Base-by-base conservation (phyloP, 2,329 filamentous ascomycete species). In the Sporothrix brunneoviolacea region DNA sequence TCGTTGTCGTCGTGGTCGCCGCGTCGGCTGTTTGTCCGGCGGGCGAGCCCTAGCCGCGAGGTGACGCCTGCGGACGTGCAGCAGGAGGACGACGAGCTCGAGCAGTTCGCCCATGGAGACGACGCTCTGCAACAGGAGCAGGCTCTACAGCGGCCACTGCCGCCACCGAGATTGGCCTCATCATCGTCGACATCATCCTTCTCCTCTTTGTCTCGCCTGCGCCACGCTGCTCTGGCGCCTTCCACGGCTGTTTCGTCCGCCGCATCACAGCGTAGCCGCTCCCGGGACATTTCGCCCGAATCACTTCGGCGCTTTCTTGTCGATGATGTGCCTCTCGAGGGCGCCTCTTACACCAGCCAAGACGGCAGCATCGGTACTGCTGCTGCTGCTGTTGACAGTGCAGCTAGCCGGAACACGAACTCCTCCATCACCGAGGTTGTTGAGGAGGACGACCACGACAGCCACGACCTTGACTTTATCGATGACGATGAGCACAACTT, bases 401-500 rank as follows among this genome's bases (percentile, higher is more conserved):
- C 27, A 10, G 4, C 13, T 12, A 30, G 45, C 19, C 36, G 37
- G n/a, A 16, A 21, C 13, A 18, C 39, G 32, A 43, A 16, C 48
- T 38, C 24, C n/a, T n/a, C n/a, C n/a, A n/a, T n/a, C n/a, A n/a
- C 24, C 24, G 24, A 28, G 24, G 24, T 10, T 28, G n/a, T n/a
- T n/a, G n/a, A n/a, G n/a, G 24, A 28, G 46, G 67, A 67, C 39
- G 78, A 80, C 32, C 66, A 64, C 18, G 19, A n/a, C 37, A 39
- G 19, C 18, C 13, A 50, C 42, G 52, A 47, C 44, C 66, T 66
- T 38, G 77, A 80, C 28, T 65, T 64, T 28, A 32, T 15, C 10
- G 75, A 82, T 44, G 77, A 83, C 54, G 79, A 83, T 57, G 77
- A 81, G 36, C 37, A 54, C 55, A 82, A 82, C 64, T 83, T 83